A percentile compares a stretch with the other conserved stretches of the same genome.
phyloP scores from a whole-genome alignment of 2,329 filamentous ascomycete genomes.

The Hymenoscyphus linearis region DNA sequence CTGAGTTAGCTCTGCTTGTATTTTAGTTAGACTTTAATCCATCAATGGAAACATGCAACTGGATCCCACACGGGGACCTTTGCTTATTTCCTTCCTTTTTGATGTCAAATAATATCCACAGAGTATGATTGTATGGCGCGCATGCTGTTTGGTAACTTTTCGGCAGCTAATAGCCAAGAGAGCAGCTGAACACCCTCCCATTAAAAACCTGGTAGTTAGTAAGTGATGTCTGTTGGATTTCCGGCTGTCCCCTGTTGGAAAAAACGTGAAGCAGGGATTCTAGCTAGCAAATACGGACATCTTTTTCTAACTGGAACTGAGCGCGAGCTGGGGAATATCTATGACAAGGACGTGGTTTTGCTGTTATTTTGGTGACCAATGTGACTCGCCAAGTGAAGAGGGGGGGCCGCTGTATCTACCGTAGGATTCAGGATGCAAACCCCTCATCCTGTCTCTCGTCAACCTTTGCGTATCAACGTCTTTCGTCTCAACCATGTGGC shows the following conservation, averaged over 20 bases:
- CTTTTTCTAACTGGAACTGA: not conserved
- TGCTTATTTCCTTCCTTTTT: not conserved
- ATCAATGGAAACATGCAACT: not conserved
- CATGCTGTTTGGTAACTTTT: not conserved
- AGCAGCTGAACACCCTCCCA: not conserved
- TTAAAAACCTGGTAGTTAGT: not conserved
- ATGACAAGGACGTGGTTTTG: not conserved
- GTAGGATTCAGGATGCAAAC: constrained; percentile 2
- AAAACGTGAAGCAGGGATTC: not conserved
- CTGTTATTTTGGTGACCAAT: not conserved
- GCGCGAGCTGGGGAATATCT: not conserved
- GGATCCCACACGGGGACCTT: not conserved
- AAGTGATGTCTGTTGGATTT: not conserved
- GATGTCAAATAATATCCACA: not conserved
- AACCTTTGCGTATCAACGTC: not conserved
- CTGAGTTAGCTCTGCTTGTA: constrained; percentile 11
- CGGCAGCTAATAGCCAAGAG: not conserved
- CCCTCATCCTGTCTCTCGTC: not conserved
- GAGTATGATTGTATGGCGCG: not conserved
- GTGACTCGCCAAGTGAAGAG: not conserved
- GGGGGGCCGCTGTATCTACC: not conserved
- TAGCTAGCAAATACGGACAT: not conserved
- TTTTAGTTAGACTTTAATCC: constrained; percentile 4
- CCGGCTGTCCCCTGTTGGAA: not conserved
- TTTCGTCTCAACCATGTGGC: not conserved